phyloP scores from a whole-genome alignment of 2,329 filamentous ascomycete genomes.

The Talaromyces sp. region DNA sequence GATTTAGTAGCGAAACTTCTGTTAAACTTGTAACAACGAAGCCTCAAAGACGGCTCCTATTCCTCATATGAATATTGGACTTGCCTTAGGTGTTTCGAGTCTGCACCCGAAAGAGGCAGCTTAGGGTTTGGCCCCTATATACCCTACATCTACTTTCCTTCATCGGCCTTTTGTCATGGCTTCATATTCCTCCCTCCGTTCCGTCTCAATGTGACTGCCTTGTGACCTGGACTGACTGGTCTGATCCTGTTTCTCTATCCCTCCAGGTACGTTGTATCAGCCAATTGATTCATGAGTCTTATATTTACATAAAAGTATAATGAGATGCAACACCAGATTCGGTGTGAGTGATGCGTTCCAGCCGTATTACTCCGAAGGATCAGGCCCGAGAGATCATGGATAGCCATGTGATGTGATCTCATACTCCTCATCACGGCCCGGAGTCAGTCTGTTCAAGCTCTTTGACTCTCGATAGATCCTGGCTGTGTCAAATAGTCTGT shows the following conservation, averaged over 20 bases:
- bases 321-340: neutral
- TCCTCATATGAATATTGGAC: too few relatives aligned
- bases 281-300: neutral
- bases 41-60: too few relatives aligned
- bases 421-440: neutral
- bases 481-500: neutral
- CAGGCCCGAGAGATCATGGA: neutral
- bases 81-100: too few relatives aligned
- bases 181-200: neutral
- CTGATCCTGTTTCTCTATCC: neutral
- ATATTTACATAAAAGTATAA: neutral
- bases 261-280: neutral
- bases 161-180: neutral
- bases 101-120: too few relatives aligned
- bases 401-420: neutral
- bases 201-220: neutral
- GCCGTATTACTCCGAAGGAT: neutral
- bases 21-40: too few relatives aligned
- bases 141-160: neutral
- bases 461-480: neutral
- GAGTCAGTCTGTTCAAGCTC: neutral
- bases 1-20: too few relatives aligned
- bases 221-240: neutral
- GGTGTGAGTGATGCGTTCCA: neutral
- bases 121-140: neutral